phyloP scores from a whole-genome alignment of 1,139 yeast genomes.

The Pichia sp. region DNA sequence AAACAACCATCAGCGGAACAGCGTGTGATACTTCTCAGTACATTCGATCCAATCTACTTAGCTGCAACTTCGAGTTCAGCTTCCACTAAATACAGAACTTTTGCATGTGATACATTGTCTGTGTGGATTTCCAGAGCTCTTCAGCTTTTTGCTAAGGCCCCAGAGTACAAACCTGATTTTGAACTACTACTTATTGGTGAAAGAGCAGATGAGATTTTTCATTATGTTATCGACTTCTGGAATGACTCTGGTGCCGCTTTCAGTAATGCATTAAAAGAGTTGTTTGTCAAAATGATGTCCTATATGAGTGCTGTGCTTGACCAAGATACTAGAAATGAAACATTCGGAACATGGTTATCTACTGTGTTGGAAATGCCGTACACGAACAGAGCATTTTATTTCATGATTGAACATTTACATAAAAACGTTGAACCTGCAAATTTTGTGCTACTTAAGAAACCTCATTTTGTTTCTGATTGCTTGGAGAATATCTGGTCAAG shows the following conservation, averaged over 20 bases:
- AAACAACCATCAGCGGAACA: slow-evolving; percentile 4
- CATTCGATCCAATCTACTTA: slow-evolving; percentile 15
- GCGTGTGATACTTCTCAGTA: slow-evolving; percentile 1
- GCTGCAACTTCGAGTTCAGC: slow-evolving; percentile 26
- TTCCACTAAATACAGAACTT: slow-evolving; percentile 30
- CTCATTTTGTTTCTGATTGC: slow-evolving; percentile 40
- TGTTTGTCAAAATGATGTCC: slow-evolving; percentile 45
- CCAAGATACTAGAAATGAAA: slow-evolving; percentile 12
- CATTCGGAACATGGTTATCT: slow-evolving; percentile 40
- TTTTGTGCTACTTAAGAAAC: slow-evolving; percentile 35
- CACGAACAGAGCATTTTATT: slow-evolving; percentile 53
- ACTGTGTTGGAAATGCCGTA: slow-evolving; percentile 36
- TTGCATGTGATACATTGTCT: slow-evolving; percentile 53
- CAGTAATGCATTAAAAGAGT: slow-evolving; percentile 56
- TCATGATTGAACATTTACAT: slow-evolving; percentile 48
- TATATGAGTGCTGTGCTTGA: slow-evolving; percentile 24
- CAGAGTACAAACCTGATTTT: slow-evolving; percentile 5
- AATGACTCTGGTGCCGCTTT: slow-evolving; percentile 65
- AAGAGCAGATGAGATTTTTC: slow-evolving; percentile 36
- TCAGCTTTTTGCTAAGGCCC: slow-evolving; percentile 7
- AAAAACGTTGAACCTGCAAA: slow-evolving; percentile 35
- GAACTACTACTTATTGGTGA: slow-evolving; percentile 19
- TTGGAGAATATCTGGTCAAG: slow-evolving; percentile 46
- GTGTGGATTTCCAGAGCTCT: slow-evolving; percentile 53
- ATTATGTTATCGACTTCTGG: slow-evolving; percentile 60